Base-by-base conservation (phyloP, 2,329 filamentous ascomycete species). In the Elsinoe arachidis region DNA sequence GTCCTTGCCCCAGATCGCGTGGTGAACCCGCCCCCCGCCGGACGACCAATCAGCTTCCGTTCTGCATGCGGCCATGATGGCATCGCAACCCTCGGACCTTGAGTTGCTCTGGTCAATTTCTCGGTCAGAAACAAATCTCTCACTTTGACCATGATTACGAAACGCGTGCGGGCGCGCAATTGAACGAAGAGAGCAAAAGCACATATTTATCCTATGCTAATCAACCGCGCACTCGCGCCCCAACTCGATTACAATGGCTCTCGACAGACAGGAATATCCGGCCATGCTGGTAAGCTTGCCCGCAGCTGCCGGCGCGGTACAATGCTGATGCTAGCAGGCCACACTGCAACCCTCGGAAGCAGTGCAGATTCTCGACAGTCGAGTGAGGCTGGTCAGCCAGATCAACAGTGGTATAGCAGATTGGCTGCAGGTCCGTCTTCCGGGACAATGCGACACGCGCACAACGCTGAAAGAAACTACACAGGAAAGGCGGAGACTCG, bases 341-440 rank as follows among this genome's bases (percentile, higher is more conserved):
- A 82, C 83, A 67, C 80, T 99, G 66, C 84, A 88, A 72, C 92
- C 93, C 23, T 76, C 76, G 64, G 89, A 93, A 75, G 91, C 93
- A 60, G 88, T 90, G 38, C 80, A 82, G 56, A 81, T 90, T 59
- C 81, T 97, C 66, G 87, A 86, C 72, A 91, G 96, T 65, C 88
- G 93, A 67, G 82, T 97, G 65, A 88, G 87, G 73, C 83, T 90
- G 73, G 92, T 97, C 69, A 82, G 81, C 66, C 90, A 86, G 72
- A 76, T 95, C 74, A 96, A 99, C 73, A 74, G 78, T 65, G 90
- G 96, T 70, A 89, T 99, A 67, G 92, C 92, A 71, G 92, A 97
- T 75, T 99, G 92, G 90, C 81, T 99, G 61, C 87, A 92, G 85
- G 91, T 96, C 54, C 58, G 15, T 19, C 34, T 56, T 33, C 37